phyloP scores from a whole-genome alignment of 2,329 filamentous ascomycete species.

The Ciborinia camelliae region DNA sequence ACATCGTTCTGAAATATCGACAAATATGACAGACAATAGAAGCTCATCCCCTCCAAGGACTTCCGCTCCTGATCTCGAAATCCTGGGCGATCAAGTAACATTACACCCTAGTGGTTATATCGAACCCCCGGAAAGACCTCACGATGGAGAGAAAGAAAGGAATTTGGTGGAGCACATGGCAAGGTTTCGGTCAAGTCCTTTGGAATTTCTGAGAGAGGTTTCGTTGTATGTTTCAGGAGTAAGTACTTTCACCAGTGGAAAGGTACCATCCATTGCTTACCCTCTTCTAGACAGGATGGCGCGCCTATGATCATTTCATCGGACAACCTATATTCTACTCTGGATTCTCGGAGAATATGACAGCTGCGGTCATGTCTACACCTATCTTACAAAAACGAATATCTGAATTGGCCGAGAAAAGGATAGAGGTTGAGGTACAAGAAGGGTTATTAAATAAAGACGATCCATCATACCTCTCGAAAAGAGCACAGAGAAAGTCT shows the following conservation, averaged over 20 bases:
- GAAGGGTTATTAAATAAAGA: constrained; percentile 63
- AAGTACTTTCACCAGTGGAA: neutral
- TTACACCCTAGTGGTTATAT: constrained; percentile 70
- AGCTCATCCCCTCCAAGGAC: constrained; percentile 37
- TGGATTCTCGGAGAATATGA: constrained; percentile 91
- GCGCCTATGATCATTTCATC: constrained; percentile 84
- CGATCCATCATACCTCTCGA: constrained; percentile 52
- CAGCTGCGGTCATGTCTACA: constrained; percentile 69
- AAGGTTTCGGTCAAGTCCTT: constrained; percentile 70
- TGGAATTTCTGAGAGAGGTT: constrained; percentile 86
- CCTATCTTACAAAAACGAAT: constrained; percentile 73
- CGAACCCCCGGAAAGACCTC: constrained; percentile 44
- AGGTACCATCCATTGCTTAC: neutral
- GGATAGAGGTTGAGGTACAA: constrained; percentile 71
- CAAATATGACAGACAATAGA: constrained; percentile 37
- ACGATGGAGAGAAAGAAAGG: constrained; percentile 59
- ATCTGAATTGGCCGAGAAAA: constrained; percentile 68
- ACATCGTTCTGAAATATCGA: neutral
- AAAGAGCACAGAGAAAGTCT: constrained; percentile 52
- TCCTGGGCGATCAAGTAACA: constrained; percentile 69
- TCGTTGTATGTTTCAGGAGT: constrained; percentile 83
- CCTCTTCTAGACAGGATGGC: constrained; percentile 68
- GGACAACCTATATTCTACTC: constrained; percentile 92
- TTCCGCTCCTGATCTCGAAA: constrained; percentile 72
- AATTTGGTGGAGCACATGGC: constrained; percentile 79